Percentiles rank a stretch among this genome's conserved stretches.
Evolutionary conservation across 31 red algal genomes (phyloP).

Genomic region (Asparagopsis taxiformis): DNA sequence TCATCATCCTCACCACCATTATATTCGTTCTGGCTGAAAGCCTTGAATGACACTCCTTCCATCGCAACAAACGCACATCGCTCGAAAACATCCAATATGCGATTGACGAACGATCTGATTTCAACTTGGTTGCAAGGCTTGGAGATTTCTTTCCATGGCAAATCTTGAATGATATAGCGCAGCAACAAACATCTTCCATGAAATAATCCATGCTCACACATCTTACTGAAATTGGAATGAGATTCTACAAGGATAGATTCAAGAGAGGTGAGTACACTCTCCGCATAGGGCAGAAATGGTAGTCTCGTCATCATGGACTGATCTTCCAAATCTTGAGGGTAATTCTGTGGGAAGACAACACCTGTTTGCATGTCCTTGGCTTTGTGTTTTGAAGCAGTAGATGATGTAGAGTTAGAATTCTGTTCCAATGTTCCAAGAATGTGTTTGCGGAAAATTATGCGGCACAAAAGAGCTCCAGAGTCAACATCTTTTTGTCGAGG

Average conservation of each 20-base stretch:
- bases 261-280: slow-evolving; percentile 29
- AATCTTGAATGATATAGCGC: slow-evolving; percentile 41
- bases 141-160: slow-evolving; percentile 28
- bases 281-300: not conserved
- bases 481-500: slow-evolving; percentile 41
- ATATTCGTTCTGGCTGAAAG: not conserved
- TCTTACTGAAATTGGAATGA: slow-evolving; percentile 2
- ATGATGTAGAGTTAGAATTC: not conserved
- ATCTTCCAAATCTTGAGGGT: not conserved
- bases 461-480: slow-evolving; percentile 32
- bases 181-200: slow-evolving; percentile 39
- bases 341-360: not conserved
- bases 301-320: not conserved
- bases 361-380: not conserved
- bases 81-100: slow-evolving; percentile 17
- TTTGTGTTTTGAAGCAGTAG: not conserved
- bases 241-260: slow-evolving; percentile 7
- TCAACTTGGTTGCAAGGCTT: not conserved
- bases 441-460: slow-evolving; percentile 31
- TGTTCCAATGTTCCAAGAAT: not conserved
- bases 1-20: not conserved
- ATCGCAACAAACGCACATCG: slow-evolving; percentile 24
- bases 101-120: not conserved
- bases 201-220: slow-evolving; percentile 45
- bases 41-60: slow-evolving; percentile 27